Conservation (phyloP, 768 basidiomycete species). For the Macrolepiota albuminosa region DNA sequence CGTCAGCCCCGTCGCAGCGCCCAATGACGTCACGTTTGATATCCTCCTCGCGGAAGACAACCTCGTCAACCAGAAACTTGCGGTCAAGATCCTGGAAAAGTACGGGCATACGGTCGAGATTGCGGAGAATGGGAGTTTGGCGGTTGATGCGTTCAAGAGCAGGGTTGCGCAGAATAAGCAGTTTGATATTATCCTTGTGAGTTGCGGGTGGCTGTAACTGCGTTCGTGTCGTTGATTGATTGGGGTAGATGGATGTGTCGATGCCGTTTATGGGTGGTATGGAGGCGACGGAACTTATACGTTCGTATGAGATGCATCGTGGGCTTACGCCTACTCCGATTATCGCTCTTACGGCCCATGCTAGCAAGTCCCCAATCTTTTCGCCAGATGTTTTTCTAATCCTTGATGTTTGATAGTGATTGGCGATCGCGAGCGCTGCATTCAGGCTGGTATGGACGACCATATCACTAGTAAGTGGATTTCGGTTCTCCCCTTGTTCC, state of each 20-base stretch:
- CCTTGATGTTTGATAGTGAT: conserved; percentile 55
- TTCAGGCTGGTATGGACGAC: conserved; percentile 61
- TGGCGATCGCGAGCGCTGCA: conserved; percentile 52
- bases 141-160: conserved; percentile 87
- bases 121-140: conserved; percentile 94
- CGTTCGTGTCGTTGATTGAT: no score
- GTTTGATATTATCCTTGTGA: conserved; percentile 88
- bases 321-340: conserved; percentile 78
- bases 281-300: conserved; percentile 93
- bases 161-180: conserved; percentile 65
- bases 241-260: conserved; percentile 87
- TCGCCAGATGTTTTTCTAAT: background rate
- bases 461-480: conserved; percentile 68
- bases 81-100: conserved; percentile 94
- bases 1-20: conserved; percentile 79
- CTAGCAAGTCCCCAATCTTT: conserved; percentile 54
- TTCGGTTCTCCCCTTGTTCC: background rate
- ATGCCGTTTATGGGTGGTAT: conserved; percentile 99
- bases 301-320: conserved; percentile 68
- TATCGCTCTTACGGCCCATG: conserved; percentile 95
- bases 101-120: conserved; percentile 95
- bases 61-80: conserved; percentile 91
- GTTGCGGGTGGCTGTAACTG: conserved; percentile 20
- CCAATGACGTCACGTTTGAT: conserved; percentile 84
- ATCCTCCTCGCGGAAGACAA: conserved; percentile 98